Evolutionary conservation across 257 asterid species (phyloP).

Genomic region (Sherardia arvensis): DNA sequence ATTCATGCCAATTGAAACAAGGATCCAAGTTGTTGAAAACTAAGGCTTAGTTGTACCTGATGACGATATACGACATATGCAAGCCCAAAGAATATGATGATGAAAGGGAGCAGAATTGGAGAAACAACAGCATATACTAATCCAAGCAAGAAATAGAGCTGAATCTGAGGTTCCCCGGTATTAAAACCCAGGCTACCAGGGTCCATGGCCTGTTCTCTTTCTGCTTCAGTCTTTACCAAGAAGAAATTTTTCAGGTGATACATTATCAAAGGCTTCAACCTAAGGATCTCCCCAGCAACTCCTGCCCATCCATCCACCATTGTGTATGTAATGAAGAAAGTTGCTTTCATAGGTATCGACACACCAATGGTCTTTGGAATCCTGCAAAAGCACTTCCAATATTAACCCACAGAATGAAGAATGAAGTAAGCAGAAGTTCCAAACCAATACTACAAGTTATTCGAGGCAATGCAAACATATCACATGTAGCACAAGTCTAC

Average conservation of each 20-base stretch:
- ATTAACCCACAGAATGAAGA: neutral
- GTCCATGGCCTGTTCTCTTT: conserved; percentile 82
- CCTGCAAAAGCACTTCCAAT: conserved; percentile 33
- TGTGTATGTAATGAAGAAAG: conserved; percentile 79
- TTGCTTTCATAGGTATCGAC: conserved; percentile 91
- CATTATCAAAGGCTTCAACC: conserved; percentile 68
- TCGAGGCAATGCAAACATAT: neutral
- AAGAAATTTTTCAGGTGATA: conserved; percentile 73
- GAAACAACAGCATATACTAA: conserved; percentile 86
- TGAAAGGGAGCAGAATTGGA: conserved; percentile 81
- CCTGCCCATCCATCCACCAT: conserved; percentile 99
- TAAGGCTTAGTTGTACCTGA: no score
- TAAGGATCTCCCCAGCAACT: conserved; percentile 77
- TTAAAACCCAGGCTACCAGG: conserved; percentile 87
- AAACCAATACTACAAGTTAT: neutral
- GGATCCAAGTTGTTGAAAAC: no score
- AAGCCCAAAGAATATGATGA: conserved; percentile 69
- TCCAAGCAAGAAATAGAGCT: conserved; percentile 83
- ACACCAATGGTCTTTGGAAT: conserved; percentile 63
- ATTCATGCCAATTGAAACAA: no score
- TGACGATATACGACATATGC: conserved; percentile 79
- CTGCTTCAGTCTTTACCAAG: conserved; percentile 86
- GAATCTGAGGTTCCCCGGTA: conserved; percentile 96
- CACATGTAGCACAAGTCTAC: neutral
- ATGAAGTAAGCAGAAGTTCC: neutral